Conservation (phyloP, 371 early-diverging fungal genomes). For the Mortierella sp. region DNA sequence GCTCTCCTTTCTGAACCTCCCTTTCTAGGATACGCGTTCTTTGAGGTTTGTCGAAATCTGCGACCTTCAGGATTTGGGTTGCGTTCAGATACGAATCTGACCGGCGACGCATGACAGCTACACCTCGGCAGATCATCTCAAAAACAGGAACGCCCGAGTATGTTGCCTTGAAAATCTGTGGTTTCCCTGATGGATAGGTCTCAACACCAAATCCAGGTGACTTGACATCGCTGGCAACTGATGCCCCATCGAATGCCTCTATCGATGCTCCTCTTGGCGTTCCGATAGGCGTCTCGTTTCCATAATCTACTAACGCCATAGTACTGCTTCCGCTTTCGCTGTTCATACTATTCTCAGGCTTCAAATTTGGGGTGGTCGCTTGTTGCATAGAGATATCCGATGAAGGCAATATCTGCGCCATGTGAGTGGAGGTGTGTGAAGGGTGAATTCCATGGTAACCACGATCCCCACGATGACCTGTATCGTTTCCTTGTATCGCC, state of each 20-base stretch:
- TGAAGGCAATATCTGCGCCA: too few species aligned
- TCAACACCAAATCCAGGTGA: neutral
- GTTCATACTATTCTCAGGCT: neutral
- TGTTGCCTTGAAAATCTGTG: slow-evolving; percentile 68
- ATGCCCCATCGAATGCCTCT: neutral
- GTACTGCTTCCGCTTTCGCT: neutral
- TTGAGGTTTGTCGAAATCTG: slow-evolving; percentile 88
- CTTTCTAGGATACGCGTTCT: slow-evolving; percentile 91
- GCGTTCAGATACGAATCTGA: slow-evolving; percentile 90
- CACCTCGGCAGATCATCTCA: slow-evolving; percentile 83
- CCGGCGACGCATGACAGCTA: slow-evolving; percentile 91
- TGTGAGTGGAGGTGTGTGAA: too few species aligned
- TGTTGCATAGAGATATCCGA: too few species aligned
- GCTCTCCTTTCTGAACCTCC: slow-evolving; percentile 81
- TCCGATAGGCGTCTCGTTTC: neutral
- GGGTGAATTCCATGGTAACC: too few species aligned
- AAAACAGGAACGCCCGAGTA: slow-evolving; percentile 94
- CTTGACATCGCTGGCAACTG: too few species aligned
- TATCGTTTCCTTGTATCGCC: too few species aligned
- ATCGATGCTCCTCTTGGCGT: neutral
- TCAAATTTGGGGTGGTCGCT: too few species aligned
- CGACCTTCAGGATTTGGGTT: slow-evolving; percentile 95
- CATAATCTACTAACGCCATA: too few species aligned
- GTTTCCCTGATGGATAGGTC: neutral
- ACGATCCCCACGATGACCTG: too few species aligned